Conservation (phyloP, 305 asterid genomes). For the Rubia tinctorum region DNA sequence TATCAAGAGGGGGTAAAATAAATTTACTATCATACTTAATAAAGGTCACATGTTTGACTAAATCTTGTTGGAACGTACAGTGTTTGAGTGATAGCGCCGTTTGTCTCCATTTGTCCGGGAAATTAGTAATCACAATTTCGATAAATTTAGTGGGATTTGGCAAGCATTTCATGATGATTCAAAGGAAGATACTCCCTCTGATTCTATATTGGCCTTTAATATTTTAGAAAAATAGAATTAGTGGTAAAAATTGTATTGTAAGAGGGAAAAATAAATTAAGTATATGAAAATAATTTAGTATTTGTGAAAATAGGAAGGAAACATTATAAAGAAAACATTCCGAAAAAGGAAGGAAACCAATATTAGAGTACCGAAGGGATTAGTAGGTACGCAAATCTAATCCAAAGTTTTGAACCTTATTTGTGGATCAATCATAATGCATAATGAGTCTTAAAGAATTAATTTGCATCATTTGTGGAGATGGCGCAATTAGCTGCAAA, state of each 20-base stretch:
- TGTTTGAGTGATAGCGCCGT: neutral
- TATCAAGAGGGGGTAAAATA: neutral
- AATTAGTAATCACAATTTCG: neutral
- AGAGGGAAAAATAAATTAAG: no score
- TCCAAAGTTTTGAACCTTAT: neutral
- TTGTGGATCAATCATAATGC: neutral
- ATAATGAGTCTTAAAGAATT: neutral
- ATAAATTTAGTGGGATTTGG: slow-evolving; percentile 6
- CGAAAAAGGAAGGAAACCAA: no score
- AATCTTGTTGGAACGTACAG: neutral
- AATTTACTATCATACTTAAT: neutral
- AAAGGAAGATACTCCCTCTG: no score
- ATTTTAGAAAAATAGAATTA: no score
- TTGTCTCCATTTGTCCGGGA: slow-evolving; percentile 7
- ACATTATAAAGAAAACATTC: no score
- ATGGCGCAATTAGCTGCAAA: slow-evolving; percentile 1
- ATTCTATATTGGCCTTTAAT: no score
- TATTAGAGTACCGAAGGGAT: no score
- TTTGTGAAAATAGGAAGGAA: no score
- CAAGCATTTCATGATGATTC: neutral
- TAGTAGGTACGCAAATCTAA: neutral
- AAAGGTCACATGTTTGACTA: slow-evolving; percentile 5
- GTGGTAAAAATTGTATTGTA: no score
- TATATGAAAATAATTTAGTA: no score
- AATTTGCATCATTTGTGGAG: neutral